Percentiles rank a stretch among this genome's conserved stretches.
phyloP scores from a whole-genome alignment of 306 rosid species.

The Acacia melanoxylon region DNA sequence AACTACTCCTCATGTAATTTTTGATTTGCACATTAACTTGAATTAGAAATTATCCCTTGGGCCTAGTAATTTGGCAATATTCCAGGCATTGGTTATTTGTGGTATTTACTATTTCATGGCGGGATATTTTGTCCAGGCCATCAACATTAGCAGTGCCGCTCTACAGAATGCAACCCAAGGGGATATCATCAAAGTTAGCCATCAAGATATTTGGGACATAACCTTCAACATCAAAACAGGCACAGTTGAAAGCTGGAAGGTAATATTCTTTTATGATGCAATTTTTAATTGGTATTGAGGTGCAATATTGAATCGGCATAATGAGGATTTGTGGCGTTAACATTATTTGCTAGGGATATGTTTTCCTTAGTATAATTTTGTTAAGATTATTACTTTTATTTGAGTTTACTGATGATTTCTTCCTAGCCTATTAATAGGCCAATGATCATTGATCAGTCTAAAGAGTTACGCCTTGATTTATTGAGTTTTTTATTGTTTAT shows the following conservation, averaged over 20 bases:
- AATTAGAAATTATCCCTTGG: not conserved
- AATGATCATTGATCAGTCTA: not conserved
- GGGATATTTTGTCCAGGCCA: conserved; percentile 54
- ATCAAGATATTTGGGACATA: conserved; percentile 72
- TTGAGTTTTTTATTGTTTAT: too few relatives aligned
- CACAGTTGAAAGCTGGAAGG: conserved; percentile 88
- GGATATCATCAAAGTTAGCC: conserved; percentile 56
- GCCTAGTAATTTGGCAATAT: conserved; percentile 25
- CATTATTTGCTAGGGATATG: not conserved
- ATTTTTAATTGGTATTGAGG: not conserved
- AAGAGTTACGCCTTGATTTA: not conserved
- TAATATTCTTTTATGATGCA: conserved; percentile 27
- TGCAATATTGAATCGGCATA: not conserved
- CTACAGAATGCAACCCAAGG: conserved; percentile 51
- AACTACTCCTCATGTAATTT: conserved; percentile 55
- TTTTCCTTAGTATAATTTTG: not conserved
- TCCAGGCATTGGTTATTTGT: conserved; percentile 1
- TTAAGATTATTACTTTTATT: not conserved
- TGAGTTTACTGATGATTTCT: not conserved
- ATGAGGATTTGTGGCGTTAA: not conserved
- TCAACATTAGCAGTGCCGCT: conserved; percentile 42
- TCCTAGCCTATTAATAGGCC: not conserved
- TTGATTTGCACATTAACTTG: not conserved
- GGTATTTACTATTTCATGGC: conserved; percentile 15
- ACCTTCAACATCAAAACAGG: conserved; percentile 66